Base-by-base conservation (phyloP, 345 rosid species). In the Zanthoxylum bungeanum region DNA sequence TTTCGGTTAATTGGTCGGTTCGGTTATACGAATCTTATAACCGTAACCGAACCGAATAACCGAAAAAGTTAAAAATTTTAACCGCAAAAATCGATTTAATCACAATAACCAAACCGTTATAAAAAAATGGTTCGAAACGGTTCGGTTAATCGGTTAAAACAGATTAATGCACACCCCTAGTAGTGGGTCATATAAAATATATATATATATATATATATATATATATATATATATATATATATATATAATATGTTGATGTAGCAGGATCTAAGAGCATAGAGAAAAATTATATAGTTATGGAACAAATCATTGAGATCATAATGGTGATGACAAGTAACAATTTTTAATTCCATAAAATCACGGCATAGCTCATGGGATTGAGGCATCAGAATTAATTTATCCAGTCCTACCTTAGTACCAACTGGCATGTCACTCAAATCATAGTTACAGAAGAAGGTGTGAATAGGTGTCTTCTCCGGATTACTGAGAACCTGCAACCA, bases 361-460 rank as follows among this genome's bases (percentile, higher is more conserved):
- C 2, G 36, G 36, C 34, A 19, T 17, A 66, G 42, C 22, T 68
- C 59, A 46, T 28, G 64, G 24, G 14, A 16, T 12, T 46, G 44
- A 70, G 28, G 9, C n/a, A 27, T 30, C 33, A 59, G 44, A 31
- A 70, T 60, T 25, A 42, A 57, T 42, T 42, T 63, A 19, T 50
- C 69, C 47, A 40, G 36, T 73, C 75, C 60, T 70, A 88, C 93
- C 81, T 88, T 88, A 39, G 93, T 84, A 47, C 90, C 90, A 40
- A 83, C 71, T 1, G 93, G 90, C 93, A 88, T 88, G 77, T 85
- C 85, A 42, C 85, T 88, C 79, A 89, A 76, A 82, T 89, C 89
- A 64, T 86, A 89, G 85, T 82, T 82, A 79, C 85, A 85, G 68
- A 89, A 72, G 73, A 85, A 88, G 22, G 85, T 84, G 83, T 88